A percentile compares a stretch with the other conserved stretches of the same genome.
Evolutionary conservation across 1,284 basidiomycete genomes (phyloP).

Genomic region (Agaricales sp.): DNA sequence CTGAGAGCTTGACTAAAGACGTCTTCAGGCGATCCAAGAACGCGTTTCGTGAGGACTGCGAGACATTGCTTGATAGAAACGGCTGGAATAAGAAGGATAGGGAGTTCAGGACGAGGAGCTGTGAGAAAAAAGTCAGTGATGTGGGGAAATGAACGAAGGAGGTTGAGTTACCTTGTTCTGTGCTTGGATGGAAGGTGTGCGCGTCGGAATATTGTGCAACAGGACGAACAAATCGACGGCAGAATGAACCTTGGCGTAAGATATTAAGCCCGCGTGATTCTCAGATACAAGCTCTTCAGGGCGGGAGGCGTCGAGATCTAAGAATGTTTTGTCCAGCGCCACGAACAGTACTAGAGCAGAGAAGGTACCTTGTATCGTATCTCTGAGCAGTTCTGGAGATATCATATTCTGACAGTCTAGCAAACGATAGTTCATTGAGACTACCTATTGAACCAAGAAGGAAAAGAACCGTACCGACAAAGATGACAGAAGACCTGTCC

Average conservation of each 20-base stretch:
- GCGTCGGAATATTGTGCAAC: conserved; percentile 38
- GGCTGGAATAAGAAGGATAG: conserved; percentile 57
- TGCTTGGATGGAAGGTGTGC: too few relatives aligned
- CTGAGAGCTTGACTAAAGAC: conserved; percentile 36
- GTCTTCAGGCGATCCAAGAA: conserved; percentile 44
- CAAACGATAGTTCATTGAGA: too few relatives aligned
- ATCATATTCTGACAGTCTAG: conserved; percentile 64
- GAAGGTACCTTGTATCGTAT: conserved; percentile 28
- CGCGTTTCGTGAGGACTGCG: conserved; percentile 24
- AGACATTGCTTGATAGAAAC: conserved; percentile 21
- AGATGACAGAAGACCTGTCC: conserved; percentile 38
- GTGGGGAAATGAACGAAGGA: too few relatives aligned
- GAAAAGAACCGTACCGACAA: conserved; percentile 39
- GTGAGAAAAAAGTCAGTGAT: conserved; percentile 7
- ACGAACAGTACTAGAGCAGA: background rate
- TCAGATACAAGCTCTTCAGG: too few relatives aligned
- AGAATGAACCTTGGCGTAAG: conserved; percentile 33
- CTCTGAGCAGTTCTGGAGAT: conserved; percentile 32
- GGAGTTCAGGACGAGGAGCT: conserved; percentile 51
- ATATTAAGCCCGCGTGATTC: conserved; percentile 26
- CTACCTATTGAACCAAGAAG: too few relatives aligned
- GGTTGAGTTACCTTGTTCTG: too few relatives aligned
- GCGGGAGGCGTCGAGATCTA: conserved; percentile 19
- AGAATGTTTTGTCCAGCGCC: too few relatives aligned
- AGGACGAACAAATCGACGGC: conserved; percentile 50